Conservation (phyloP, 176 grass and related monocot genomes). For the Zea luxurians region DNA sequence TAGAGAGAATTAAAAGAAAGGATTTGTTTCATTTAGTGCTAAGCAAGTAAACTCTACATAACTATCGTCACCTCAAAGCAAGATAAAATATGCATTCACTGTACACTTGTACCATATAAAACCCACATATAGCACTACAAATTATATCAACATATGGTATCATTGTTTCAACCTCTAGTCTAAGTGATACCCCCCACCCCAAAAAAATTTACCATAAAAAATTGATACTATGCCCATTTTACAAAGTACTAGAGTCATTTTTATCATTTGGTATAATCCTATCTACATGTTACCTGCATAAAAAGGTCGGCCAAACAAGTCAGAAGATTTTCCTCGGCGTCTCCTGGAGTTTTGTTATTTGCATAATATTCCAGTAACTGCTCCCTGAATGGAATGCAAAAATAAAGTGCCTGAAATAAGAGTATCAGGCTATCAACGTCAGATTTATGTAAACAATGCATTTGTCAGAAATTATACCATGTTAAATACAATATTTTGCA, state of each 20-base stretch:
- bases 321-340: constrained; percentile 81
- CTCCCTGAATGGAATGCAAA: constrained; percentile 83
- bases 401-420: constrained; percentile 79
- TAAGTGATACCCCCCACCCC: neutral
- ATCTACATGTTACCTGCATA: constrained; percentile 66
- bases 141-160: neutral
- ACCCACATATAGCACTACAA: neutral
- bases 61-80: neutral
- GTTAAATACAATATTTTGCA: neutral
- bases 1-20: neutral
- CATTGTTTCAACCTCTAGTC: constrained; percentile 1
- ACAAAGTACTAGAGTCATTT: neutral
- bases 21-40: neutral
- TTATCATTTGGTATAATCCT: neutral
- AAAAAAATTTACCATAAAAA: constrained; percentile 1
- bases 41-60: neutral
- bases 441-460: constrained; percentile 33
- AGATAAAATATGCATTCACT: neutral
- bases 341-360: constrained; percentile 64
- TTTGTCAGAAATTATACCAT: neutral
- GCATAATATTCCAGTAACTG: constrained; percentile 77
- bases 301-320: constrained; percentile 95
- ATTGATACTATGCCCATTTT: neutral
- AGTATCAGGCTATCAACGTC: constrained; percentile 30
- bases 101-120: neutral